phyloP scores from a whole-genome alignment of 225 moss, liverwort and hornwort species.

The Takakia lepidozioides region DNA sequence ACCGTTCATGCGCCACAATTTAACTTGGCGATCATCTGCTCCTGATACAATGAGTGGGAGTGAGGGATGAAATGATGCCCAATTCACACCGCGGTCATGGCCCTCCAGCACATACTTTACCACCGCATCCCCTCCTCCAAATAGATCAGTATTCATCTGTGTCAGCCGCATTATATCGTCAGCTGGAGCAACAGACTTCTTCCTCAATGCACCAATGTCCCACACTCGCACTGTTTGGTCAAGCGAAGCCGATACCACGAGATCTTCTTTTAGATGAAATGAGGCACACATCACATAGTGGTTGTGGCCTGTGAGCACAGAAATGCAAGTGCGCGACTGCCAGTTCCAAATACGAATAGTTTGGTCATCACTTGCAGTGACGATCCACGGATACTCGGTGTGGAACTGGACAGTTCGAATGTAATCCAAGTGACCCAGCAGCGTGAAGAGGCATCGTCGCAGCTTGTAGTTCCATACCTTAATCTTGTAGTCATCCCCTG shows the following conservation, averaged over 20 bases:
- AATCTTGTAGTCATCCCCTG: constrained; percentile 63
- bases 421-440: constrained; percentile 53
- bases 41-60: constrained; percentile 51
- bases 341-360: constrained; percentile 65
- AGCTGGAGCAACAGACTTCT: constrained; percentile 53
- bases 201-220: constrained; percentile 55
- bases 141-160: constrained; percentile 58
- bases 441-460: constrained; percentile 50
- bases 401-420: constrained; percentile 62
- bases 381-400: constrained; percentile 56
- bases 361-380: constrained; percentile 54
- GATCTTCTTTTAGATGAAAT: constrained; percentile 47
- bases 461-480: constrained; percentile 65
- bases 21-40: constrained; percentile 54
- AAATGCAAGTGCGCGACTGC: constrained; percentile 61
- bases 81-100: constrained; percentile 54
- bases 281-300: constrained; percentile 62
- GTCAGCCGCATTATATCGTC: constrained; percentile 48
- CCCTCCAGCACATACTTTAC: constrained; percentile 58
- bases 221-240: constrained; percentile 54
- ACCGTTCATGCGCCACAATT: constrained; percentile 64
- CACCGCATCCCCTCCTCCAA: constrained; percentile 55
- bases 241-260: constrained; percentile 52
- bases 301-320: constrained; percentile 56
- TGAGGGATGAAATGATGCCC: constrained; percentile 52